Evolutionary conservation across 2,329 filamentous ascomycete genomes (phyloP).

Genomic region (Pleochaeta shiraiana): DNA sequence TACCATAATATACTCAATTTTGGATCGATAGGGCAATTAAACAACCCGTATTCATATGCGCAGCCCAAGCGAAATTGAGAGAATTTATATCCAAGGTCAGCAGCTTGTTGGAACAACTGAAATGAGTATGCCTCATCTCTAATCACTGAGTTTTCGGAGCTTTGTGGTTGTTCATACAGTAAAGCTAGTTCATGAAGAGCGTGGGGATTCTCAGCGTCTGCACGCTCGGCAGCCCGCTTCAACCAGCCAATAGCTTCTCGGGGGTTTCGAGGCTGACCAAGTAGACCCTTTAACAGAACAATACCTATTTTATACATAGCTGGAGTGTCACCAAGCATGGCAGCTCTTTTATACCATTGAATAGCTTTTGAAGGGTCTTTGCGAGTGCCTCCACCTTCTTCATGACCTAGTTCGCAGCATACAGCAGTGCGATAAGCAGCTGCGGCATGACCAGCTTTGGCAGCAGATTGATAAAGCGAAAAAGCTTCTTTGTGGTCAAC

Average conservation of each 20-base stretch:
- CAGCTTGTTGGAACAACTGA: conserved; percentile 67
- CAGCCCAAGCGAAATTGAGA: conserved; percentile 78
- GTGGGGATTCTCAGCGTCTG: conserved; percentile 80
- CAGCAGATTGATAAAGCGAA: conserved; percentile 76
- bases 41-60: conserved; percentile 70
- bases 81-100: conserved; percentile 82
- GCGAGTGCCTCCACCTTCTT: conserved; percentile 82
- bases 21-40: conserved; percentile 67
- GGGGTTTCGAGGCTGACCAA: conserved; percentile 68
- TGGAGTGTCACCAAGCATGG: conserved; percentile 69
- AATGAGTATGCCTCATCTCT: conserved; percentile 65
- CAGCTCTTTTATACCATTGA: conserved; percentile 93
- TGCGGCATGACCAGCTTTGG: conserved; percentile 67
- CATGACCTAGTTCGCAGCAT: conserved; percentile 88
- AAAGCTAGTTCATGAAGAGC: conserved; percentile 73
- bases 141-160: conserved; percentile 44
- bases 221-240: conserved; percentile 74
- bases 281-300: conserved; percentile 77
- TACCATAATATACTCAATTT: conserved; percentile 86
- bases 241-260: conserved; percentile 81
- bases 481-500: conserved; percentile 85
- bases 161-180: conserved; percentile 30
- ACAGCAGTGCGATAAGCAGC: conserved; percentile 90
- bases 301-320: conserved; percentile 99
- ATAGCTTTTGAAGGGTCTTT: conserved; percentile 86